Evolutionary conservation across 2,329 filamentous ascomycete genomes (phyloP).

Genomic region (Grosmannia penicillata): DNA sequence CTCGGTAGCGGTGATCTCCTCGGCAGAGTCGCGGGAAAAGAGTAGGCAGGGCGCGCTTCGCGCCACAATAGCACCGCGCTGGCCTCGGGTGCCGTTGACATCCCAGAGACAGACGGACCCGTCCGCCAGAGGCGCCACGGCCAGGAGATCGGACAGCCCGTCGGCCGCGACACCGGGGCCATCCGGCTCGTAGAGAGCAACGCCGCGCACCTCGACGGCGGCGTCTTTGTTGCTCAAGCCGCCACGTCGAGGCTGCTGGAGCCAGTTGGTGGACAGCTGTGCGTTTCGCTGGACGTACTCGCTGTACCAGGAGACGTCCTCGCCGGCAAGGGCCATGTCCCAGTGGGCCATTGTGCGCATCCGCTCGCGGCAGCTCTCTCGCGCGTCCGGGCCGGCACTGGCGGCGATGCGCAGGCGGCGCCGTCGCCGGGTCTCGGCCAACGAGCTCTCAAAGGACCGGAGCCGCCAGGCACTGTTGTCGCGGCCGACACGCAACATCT

Average conservation of each 20-base stretch:
- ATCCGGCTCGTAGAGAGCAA: slow-evolving; percentile 49
- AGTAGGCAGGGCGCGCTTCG: slow-evolving; percentile 54
- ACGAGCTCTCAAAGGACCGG: slow-evolving; percentile 58
- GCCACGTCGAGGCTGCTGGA: slow-evolving; percentile 41
- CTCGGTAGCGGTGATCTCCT: slow-evolving; percentile 55
- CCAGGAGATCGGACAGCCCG: slow-evolving; percentile 36
- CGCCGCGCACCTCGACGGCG: slow-evolving; percentile 53
- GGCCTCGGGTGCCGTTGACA: slow-evolving; percentile 38
- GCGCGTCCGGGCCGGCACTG: background rate
- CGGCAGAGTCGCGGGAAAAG: slow-evolving; percentile 40
- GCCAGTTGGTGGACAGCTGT: slow-evolving; percentile 61
- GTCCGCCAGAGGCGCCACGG: slow-evolving; percentile 70
- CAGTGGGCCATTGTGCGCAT: slow-evolving; percentile 58
- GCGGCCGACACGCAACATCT: slow-evolving; percentile 50
- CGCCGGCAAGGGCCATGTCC: slow-evolving; percentile 62
- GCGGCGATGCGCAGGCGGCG: background rate
- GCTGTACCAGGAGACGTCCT: slow-evolving; percentile 70
- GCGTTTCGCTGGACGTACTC: slow-evolving; percentile 78
- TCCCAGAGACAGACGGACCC: slow-evolving; percentile 85
- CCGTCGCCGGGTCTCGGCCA: slow-evolving; percentile 39
- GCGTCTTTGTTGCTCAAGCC: slow-evolving; percentile 17
- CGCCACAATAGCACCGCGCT: slow-evolving; percentile 47
- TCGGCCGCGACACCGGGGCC: slow-evolving; percentile 26
- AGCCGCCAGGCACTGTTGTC: slow-evolving; percentile 66
- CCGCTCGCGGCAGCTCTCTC: slow-evolving; percentile 21